Evolutionary conservation across 2,329 filamentous ascomycete genomes (phyloP).

Genomic region (Plenodomus biglobosus): DNA sequence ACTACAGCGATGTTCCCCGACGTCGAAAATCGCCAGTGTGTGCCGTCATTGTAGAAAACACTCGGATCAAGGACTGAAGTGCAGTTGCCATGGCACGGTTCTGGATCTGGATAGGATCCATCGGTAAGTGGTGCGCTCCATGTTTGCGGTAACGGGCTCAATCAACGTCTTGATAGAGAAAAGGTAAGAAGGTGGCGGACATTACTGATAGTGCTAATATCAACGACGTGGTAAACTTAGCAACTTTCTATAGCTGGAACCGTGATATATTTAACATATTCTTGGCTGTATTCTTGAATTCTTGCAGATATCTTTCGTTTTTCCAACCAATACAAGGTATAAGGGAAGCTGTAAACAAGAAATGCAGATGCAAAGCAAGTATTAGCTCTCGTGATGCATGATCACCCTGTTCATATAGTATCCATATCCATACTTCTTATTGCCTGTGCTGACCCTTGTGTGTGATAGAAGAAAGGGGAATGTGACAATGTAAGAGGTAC

Average conservation of each 20-base stretch:
- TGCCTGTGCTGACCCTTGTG: background rate
- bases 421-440: background rate
- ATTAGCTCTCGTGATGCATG: no score
- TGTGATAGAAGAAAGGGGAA: background rate
- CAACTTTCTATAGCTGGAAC: constrained; percentile 4
- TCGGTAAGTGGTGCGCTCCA: background rate
- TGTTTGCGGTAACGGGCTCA: constrained; percentile 5
- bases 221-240: constrained; percentile 10
- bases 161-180: constrained; percentile 8
- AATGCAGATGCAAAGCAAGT: no score
- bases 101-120: constrained; percentile 33
- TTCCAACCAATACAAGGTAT: no score
- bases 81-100: constrained; percentile 44
- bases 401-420: background rate
- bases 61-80: constrained; percentile 50
- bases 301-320: background rate
- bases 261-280: background rate
- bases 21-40: constrained; percentile 55
- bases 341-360: no score
- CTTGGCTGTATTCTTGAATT: background rate
- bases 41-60: constrained; percentile 49
- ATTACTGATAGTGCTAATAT: constrained; percentile 12
- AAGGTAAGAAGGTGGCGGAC: constrained; percentile 15
- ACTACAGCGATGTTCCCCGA: constrained; percentile 51
- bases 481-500: background rate